Evolutionary conservation across 345 rosid species (phyloP), one percentile per base, ranked within the genome.

Genomic region (Murraya koenigii): DNA sequence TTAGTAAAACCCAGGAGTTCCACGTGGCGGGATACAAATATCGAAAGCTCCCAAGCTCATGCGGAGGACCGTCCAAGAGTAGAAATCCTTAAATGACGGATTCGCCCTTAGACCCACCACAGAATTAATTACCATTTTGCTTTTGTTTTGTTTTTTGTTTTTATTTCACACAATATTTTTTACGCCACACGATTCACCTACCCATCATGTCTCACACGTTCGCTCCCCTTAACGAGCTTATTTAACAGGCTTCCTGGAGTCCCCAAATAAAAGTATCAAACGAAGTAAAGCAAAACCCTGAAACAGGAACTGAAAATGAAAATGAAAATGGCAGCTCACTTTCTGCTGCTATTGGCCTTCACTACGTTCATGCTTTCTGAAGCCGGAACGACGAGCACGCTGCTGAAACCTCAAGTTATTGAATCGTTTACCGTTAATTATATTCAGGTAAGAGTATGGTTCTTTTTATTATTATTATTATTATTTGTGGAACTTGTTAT

Each of bases 361-460:
- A 0, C 17, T 11, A 20, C 76, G 19, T 66, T 83, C 17, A 4
- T 23, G 65, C 13, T 69, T 32, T 79, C 80, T 2, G 76, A 76
- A 59, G 78, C 86, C 28, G 79, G 82, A 74, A 69, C 88, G 0
- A 75, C 3, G 67, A 69, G 33, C 60, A 69, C 74, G 33, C 76
- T 23, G 76, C 41, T 54, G 20, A 71, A 84, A 60, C 92, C 93
- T 76, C 90, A 78, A 26, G 83, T 86, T 60, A 80, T 82, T 8
- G 85, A 83, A 7, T 75, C 87, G 39, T 87, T 85, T 66, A 89
- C 89, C 62, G 86, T 90, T 76, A 90, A 88, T 74, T 86, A 86
- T 78, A 88, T 92, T 84, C 89, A 90, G 94, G 94, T 89, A 72
- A 33, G 63, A 23, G 2, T 52, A 5, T 26, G 59, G 1, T 14